Conservation (phyloP, 1,139 yeast genomes). For the Kluyveromyces marxianus region DNA sequence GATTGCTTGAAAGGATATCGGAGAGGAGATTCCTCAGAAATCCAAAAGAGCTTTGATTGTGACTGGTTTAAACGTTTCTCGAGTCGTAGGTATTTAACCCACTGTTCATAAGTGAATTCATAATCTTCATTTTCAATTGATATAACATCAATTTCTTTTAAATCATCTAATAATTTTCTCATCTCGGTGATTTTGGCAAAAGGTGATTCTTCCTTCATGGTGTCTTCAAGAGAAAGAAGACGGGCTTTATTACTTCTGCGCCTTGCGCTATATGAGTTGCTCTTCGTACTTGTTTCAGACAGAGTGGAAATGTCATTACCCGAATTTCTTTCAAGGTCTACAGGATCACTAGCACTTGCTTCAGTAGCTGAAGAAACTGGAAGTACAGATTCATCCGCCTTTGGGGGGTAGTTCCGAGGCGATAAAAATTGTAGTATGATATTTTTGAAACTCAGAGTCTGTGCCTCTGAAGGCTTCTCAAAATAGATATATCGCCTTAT, state of each 20-base stretch:
- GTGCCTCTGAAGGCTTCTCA: too few relatives aligned
- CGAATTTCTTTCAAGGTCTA: too few relatives aligned
- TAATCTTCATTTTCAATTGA: slow-evolving; percentile 31
- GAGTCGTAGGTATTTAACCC: slow-evolving; percentile 35
- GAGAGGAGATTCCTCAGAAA: slow-evolving; percentile 56
- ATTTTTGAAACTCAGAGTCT: too few relatives aligned
- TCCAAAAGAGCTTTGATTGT: slow-evolving; percentile 39
- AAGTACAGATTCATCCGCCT: too few relatives aligned
- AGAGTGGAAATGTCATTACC: too few relatives aligned
- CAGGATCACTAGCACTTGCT: too few relatives aligned
- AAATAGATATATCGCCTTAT: slow-evolving; percentile 1
- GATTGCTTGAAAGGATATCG: slow-evolving; percentile 62
- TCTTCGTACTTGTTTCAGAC: too few relatives aligned
- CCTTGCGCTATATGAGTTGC: too few relatives aligned
- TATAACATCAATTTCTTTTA: slow-evolving; percentile 24
- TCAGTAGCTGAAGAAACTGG: too few relatives aligned
- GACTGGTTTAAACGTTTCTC: slow-evolving; percentile 23
- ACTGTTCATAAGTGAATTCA: slow-evolving; percentile 38
- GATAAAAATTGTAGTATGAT: too few relatives aligned
- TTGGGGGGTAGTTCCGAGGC: too few relatives aligned
- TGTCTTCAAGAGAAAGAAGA: not conserved
- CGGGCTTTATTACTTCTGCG: too few relatives aligned
- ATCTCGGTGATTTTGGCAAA: slow-evolving; percentile 13
- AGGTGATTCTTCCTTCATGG: not conserved
- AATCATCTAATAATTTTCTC: slow-evolving; percentile 21